A percentile compares a stretch with the other conserved stretches of the same genome.
Evolutionary conservation across 225 moss, liverwort and hornwort species (phyloP).

Genomic region (Polytrichum formosum): DNA sequence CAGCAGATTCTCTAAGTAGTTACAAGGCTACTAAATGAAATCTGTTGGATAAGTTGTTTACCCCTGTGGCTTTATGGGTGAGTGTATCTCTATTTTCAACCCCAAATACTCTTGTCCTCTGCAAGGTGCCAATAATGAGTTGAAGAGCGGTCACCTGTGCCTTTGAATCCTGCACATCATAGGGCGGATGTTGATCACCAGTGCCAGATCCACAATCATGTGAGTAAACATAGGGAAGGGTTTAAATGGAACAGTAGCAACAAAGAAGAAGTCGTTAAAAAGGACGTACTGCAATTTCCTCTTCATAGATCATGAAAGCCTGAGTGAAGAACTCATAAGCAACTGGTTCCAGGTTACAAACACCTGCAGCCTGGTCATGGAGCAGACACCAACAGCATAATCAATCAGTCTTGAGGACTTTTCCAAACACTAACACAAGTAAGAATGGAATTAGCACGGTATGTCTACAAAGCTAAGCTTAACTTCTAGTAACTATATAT

Average conservation of each 20-base stretch:
- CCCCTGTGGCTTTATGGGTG: slow-evolving; percentile 97
- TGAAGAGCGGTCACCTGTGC: slow-evolving; percentile 72
- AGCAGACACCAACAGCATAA: no score
- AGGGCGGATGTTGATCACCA: no score
- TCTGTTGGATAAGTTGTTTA: slow-evolving; percentile 26
- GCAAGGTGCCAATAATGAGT: slow-evolving; percentile 85
- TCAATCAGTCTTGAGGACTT: no score
- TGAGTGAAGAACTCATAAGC: slow-evolving; percentile 99
- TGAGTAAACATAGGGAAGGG: no score
- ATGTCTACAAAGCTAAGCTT: no score
- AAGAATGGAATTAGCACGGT: no score
- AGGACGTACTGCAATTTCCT: slow-evolving; percentile 81
- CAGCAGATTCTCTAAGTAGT: not conserved
- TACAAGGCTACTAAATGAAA: not conserved
- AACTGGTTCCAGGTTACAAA: slow-evolving; percentile 87
- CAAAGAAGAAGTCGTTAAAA: not conserved
- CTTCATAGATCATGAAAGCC: slow-evolving; percentile 95
- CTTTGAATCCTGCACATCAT: slow-evolving; percentile 51
- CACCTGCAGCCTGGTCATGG: slow-evolving; percentile 69
- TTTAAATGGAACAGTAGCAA: no score
- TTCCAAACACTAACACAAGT: no score
- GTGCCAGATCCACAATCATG: no score
- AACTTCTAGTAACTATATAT: no score
- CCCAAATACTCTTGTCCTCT: slow-evolving; percentile 90
- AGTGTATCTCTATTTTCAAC: slow-evolving; percentile 98